Conservation (phyloP, 1,139 yeast species). For the Geotrichum aggregatum region DNA sequence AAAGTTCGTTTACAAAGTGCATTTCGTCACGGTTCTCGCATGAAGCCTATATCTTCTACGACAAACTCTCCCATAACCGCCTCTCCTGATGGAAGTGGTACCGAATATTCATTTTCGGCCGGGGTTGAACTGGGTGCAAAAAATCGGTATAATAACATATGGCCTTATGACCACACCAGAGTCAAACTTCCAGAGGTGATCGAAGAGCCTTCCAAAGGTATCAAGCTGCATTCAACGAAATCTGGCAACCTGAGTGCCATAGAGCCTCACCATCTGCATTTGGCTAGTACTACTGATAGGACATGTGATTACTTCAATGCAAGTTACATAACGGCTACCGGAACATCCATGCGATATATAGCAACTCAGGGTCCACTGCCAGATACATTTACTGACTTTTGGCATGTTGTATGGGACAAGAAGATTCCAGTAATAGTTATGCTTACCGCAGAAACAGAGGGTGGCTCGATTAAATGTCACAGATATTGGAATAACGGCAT, state of each 20-base stretch:
- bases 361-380: conserved; percentile 87
- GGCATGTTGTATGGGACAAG: conserved; percentile 68
- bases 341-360: conserved; percentile 48
- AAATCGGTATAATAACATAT: conserved; percentile 74
- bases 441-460: conserved; percentile 56
- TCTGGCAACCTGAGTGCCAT: not conserved
- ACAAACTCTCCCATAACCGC: conserved; percentile 20
- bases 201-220: conserved; percentile 13
- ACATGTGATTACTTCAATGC: conserved; percentile 58
- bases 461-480: conserved; percentile 53
- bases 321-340: conserved; percentile 45
- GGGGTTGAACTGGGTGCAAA: conserved; percentile 71
- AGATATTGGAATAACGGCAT: conserved; percentile 48
- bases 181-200: conserved; percentile 47
- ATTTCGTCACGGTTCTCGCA: conserved; percentile 19
- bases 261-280: not conserved
- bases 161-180: conserved; percentile 78
- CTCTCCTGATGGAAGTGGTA: conserved; percentile 20
- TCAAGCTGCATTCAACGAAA: not conserved
- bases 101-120: conserved; percentile 50
- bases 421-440: conserved; percentile 63
- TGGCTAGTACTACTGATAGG: not conserved
- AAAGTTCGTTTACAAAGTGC: conserved; percentile 37
- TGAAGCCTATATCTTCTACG: not conserved
- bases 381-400: conserved; percentile 72